phyloP scores from a whole-genome alignment of 176 grass and related monocot genomes.

The Oryza longistaminata region DNA sequence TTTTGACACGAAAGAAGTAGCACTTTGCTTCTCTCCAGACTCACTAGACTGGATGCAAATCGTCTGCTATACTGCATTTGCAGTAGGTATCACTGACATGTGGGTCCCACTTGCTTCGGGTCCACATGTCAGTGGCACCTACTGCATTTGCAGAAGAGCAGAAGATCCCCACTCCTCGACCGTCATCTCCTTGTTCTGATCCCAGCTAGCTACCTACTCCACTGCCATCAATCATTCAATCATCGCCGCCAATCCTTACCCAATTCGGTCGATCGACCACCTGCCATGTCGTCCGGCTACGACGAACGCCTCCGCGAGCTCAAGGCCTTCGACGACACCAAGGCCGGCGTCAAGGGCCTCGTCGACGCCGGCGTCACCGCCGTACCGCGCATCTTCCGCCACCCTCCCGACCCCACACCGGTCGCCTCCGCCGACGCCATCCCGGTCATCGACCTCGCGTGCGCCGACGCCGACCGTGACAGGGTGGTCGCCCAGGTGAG shows the following conservation, averaged over 20 bases:
- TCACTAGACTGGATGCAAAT: no score
- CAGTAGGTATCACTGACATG: no score
- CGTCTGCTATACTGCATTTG: no score
- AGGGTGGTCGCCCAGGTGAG: background rate
- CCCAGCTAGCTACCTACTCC: background rate
- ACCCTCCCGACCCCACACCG: background rate
- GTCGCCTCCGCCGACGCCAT: background rate
- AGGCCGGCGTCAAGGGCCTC: conserved; percentile 71
- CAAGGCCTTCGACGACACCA: conserved; percentile 63
- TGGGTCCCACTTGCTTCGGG: no score
- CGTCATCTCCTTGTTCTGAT: no score
- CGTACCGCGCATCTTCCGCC: conserved; percentile 36
- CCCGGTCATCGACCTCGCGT: conserved; percentile 15
- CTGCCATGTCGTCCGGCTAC: background rate
- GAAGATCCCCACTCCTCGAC: no score
- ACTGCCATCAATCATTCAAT: background rate
- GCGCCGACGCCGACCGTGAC: background rate
- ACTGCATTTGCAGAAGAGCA: no score
- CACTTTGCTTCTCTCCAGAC: no score
- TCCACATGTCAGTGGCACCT: no score
- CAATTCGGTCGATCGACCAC: no score
- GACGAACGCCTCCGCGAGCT: conserved; percentile 40
- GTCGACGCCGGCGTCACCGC: conserved; percentile 44
- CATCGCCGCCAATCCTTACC: background rate
- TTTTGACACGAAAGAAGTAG: no score